Evolutionary conservation across 2,329 filamentous ascomycete genomes (phyloP).

Genomic region (Thelonectria discophora): DNA sequence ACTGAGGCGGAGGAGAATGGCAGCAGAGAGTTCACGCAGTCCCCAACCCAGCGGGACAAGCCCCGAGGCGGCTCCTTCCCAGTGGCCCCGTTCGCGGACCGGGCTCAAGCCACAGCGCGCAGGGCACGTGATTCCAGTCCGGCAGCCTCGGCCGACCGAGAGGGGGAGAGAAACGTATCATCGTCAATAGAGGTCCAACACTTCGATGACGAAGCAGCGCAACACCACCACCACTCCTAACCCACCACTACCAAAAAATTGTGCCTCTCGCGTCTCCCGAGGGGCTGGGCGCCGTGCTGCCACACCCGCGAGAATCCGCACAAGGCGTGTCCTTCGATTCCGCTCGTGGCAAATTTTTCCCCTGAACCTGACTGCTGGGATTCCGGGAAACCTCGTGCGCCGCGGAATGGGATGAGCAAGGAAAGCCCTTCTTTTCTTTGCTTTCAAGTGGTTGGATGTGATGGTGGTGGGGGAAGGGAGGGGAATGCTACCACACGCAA

Average conservation of each 20-base stretch:
- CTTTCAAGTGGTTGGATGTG: too few relatives aligned
- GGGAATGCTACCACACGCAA: conserved; percentile 20
- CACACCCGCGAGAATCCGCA: conserved; percentile 8
- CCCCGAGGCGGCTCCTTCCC: conserved; percentile 1
- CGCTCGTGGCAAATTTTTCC: conserved; percentile 23
- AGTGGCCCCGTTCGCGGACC: conserved; percentile 10
- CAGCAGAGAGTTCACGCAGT: conserved; percentile 11
- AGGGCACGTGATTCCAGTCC: conserved; percentile 39
- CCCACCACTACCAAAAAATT: background rate
- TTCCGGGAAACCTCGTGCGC: background rate
- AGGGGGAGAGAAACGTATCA: background rate
- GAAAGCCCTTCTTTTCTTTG: too few relatives aligned
- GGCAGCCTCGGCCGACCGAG: conserved; percentile 3
- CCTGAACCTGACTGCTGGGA: conserved; percentile 26
- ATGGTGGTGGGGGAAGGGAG: background rate
- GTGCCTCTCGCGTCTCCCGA: background rate
- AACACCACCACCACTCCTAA: background rate
- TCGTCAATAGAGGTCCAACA: background rate
- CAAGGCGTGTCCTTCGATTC: background rate
- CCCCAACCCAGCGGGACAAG: background rate
- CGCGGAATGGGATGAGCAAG: conserved; percentile 18
- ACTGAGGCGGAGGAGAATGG: background rate
- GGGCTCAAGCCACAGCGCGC: conserved; percentile 38
- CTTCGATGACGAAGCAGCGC: background rate
- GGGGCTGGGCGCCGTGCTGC: conserved; percentile 1